phyloP scores from a whole-genome alignment of 108 stramenopile genomes.

The Cyclostephanos tholiformis region DNA sequence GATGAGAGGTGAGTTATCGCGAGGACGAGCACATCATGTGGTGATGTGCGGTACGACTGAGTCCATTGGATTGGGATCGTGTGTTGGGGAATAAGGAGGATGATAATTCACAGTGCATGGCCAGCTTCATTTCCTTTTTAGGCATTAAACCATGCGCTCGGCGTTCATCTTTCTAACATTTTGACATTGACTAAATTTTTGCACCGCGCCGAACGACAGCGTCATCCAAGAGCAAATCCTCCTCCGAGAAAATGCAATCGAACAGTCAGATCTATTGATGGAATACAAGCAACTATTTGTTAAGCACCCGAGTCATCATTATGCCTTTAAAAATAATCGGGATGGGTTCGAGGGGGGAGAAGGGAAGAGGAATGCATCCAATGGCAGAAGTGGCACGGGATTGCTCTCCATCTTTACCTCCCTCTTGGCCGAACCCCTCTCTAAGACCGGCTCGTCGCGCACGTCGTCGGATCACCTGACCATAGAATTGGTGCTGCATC shows the following conservation, averaged over 20 bases:
- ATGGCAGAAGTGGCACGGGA: conserved; percentile 35
- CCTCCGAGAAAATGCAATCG: conserved; percentile 83
- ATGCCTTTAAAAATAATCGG: conserved; percentile 37
- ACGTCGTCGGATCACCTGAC: conserved; percentile 79
- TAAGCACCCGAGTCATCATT: conserved; percentile 58
- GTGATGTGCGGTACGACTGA: background rate
- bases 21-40: background rate
- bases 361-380: conserved; percentile 1
- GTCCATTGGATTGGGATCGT: background rate
- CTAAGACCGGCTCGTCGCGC: conserved; percentile 59
- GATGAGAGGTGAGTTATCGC: conserved; percentile 41
- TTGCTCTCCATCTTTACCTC: conserved; percentile 82
- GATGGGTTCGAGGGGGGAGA: conserved; percentile 4
- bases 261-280: conserved; percentile 70
- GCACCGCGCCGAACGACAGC: conserved; percentile 2
- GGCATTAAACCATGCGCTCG: background rate
- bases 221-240: conserved; percentile 73
- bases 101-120: background rate
- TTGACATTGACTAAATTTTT: background rate
- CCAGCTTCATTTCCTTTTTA: background rate
- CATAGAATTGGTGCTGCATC: conserved; percentile 86
- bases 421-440: conserved; percentile 79
- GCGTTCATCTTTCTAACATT: background rate
- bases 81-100: background rate
- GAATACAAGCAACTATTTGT: conserved; percentile 80